Conservation (phyloP, 352 stramenopile species). For the Lagenidium giganteum region DNA sequence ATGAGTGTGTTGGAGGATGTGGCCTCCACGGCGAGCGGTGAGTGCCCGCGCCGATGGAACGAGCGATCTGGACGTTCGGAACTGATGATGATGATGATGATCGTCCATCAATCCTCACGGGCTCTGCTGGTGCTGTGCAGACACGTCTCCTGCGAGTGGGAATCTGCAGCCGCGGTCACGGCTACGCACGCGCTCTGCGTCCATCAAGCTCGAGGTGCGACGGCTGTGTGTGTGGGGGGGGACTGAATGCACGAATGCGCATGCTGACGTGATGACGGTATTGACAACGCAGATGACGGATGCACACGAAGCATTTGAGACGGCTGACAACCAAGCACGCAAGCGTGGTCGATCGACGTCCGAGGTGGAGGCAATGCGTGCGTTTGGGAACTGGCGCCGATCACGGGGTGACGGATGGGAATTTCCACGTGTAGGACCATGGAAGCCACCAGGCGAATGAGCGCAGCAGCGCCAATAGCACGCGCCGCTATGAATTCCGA, state of each 20-base stretch:
- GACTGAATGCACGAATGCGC: too few species aligned
- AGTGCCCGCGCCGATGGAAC: not conserved
- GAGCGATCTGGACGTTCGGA: not conserved
- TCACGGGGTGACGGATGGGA: conserved; percentile 6
- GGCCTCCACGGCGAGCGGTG: conserved; percentile 20
- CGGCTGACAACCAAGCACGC: too few species aligned
- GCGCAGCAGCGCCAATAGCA: not conserved
- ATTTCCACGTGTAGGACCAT: conserved; percentile 11
- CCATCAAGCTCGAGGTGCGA: conserved; percentile 9
- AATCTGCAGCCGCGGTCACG: conserved; percentile 9
- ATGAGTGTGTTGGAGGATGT: conserved; percentile 30
- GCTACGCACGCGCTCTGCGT: conserved; percentile 15
- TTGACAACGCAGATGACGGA: too few species aligned
- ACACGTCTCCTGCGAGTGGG: conserved; percentile 11
- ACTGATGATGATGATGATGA: not conserved
- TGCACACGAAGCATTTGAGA: too few species aligned
- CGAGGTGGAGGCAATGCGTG: conserved; percentile 7
- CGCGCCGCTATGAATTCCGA: conserved; percentile 45
- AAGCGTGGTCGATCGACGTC: conserved; percentile 3
- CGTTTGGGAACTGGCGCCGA: conserved; percentile 6
- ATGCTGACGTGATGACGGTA: too few species aligned
- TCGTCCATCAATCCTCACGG: not conserved
- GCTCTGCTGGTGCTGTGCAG: conserved; percentile 1
- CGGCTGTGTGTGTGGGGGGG: too few species aligned
- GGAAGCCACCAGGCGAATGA: conserved; percentile 5